Evolutionary conservation across 2,329 filamentous ascomycete genomes (phyloP).

Genomic region (Trichoderma sp.): DNA sequence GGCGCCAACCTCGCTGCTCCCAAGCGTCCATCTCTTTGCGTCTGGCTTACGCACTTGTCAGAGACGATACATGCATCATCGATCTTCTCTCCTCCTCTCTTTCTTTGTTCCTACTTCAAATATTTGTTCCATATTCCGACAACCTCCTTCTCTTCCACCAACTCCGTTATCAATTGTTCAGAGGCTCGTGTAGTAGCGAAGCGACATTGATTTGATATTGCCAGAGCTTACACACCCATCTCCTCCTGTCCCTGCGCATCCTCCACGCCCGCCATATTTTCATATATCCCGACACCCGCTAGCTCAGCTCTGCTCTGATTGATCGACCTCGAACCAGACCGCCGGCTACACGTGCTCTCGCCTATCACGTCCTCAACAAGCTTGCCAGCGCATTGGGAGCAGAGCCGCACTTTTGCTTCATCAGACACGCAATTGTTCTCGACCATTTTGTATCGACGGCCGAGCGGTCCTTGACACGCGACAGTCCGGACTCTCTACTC

Average conservation of each 20-base stretch:
- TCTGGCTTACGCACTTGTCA: slow-evolving; percentile 3
- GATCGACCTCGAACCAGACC: slow-evolving; percentile 17
- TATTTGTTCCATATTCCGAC: neutral
- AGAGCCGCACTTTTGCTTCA: neutral
- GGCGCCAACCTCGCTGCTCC: neutral
- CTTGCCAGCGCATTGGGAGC: slow-evolving; percentile 19
- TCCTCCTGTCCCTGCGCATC: slow-evolving; percentile 1
- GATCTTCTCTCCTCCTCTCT: neutral
- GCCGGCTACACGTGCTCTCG: slow-evolving; percentile 23
- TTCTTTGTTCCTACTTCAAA: neutral
- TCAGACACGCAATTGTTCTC: neutral
- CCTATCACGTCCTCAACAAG: slow-evolving; percentile 7
- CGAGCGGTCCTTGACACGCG: neutral
- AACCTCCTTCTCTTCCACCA: neutral
- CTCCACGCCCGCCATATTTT: slow-evolving; percentile 13
- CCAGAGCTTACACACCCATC: neutral
- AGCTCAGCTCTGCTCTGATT: slow-evolving; percentile 18
- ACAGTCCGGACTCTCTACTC: neutral
- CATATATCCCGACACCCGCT: slow-evolving; percentile 4
- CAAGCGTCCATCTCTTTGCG: neutral
- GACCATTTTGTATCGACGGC: neutral
- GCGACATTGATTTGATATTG: neutral
- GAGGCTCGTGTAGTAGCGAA: neutral
- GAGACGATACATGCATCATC: neutral
- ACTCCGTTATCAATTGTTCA: neutral